These are phyloP conservation scores for Tolypocladium sp. DNA, from an alignment of 2,329 filamentous ascomycete genomes.

Conservation along the genomic window DNA sequence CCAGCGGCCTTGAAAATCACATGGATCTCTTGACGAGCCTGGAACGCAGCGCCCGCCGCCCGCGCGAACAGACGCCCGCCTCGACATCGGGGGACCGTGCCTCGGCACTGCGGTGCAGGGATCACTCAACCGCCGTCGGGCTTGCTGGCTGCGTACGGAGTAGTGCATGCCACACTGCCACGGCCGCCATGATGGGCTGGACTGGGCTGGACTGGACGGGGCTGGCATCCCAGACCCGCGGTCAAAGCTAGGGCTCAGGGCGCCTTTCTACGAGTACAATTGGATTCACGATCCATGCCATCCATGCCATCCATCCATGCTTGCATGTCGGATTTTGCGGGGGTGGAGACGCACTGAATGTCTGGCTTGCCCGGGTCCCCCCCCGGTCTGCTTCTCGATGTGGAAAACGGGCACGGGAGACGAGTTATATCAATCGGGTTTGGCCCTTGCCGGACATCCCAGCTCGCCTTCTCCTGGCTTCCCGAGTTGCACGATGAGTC, in stretches of 20 bases:
- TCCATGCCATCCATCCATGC: background rate
- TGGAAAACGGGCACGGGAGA: background rate
- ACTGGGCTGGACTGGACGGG: too few species aligned
- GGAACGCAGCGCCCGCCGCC: background rate
- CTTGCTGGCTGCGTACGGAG: too few species aligned
- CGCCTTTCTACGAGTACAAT: background rate
- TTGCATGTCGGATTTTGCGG: background rate
- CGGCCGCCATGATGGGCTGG: too few species aligned
- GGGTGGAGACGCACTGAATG: background rate
- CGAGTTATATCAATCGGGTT: background rate
- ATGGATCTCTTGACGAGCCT: background rate
- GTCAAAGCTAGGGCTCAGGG: background rate
- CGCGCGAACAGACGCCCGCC: background rate
- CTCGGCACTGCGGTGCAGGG: background rate
- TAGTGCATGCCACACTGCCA: too few species aligned
- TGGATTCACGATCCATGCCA: too few species aligned
- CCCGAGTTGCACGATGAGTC: background rate
- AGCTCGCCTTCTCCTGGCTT: background rate
- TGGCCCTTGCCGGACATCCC: background rate
- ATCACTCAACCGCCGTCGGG: too few species aligned
- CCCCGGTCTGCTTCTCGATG: background rate
- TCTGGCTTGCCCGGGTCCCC: background rate
- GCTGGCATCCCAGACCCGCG: too few species aligned
- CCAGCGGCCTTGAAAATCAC: background rate
- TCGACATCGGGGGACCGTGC: background rate